A percentile compares a stretch with the other conserved stretches of the same genome.
These are phyloP conservation scores for Geosmithia putterillii DNA, from an alignment of 2,329 filamentous ascomycete genomes.

Conservation along the genomic window DNA sequence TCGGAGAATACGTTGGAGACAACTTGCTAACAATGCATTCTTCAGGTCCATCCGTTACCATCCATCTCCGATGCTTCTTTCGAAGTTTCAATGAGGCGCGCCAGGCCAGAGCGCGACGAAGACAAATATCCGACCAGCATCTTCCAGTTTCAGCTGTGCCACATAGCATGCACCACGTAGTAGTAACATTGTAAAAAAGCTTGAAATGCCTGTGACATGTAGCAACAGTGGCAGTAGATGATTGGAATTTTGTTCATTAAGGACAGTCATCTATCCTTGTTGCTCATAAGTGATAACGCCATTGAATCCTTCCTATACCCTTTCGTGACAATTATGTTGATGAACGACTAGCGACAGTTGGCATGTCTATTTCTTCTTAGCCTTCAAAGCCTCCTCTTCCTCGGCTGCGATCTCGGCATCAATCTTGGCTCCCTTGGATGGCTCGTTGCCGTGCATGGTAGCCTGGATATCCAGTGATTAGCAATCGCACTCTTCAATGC, in stretches of 20 bases:
- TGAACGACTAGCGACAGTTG: not conserved
- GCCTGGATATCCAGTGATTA: conserved; percentile 34
- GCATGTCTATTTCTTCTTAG: conserved; percentile 34
- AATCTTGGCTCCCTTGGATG: conserved; percentile 58
- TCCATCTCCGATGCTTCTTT: too few species aligned
- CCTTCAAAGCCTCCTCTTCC: conserved; percentile 47
- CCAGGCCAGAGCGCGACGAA: too few species aligned
- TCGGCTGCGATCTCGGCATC: conserved; percentile 58
- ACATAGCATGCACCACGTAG: too few species aligned
- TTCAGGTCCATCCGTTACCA: too few species aligned
- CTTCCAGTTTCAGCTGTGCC: too few species aligned
- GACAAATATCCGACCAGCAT: too few species aligned
- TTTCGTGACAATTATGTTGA: not conserved
- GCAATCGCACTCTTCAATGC: not conserved
- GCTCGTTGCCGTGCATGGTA: conserved; percentile 58
- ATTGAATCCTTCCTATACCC: not conserved
- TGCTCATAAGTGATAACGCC: conserved; percentile 1
- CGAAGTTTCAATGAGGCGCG: too few species aligned
- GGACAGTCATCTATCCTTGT: not conserved
- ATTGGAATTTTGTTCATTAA: too few species aligned
- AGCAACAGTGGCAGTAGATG: too few species aligned
- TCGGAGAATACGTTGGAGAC: not conserved
- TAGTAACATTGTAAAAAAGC: too few species aligned
- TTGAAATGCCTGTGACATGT: too few species aligned
- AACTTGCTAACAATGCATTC: not conserved